Base-by-base conservation (phyloP, 768 basidiomycete genomes). In the Amylocystis lapponica region DNA sequence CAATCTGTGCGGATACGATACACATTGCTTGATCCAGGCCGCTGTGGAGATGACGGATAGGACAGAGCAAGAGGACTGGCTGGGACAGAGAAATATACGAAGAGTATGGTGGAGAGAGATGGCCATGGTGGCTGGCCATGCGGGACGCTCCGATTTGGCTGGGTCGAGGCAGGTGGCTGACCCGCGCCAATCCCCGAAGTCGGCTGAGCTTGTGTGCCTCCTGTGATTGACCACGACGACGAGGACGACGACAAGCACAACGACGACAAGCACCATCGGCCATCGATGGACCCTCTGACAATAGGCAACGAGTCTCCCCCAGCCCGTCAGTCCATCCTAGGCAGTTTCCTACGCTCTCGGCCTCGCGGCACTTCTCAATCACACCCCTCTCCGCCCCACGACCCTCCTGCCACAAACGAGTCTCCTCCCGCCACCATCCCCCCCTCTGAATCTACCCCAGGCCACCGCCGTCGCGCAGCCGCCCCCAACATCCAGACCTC, bases 311-410 rank as follows among this genome's bases (percentile, higher is more conserved):
- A 57, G 43, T 57, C 66, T 29, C 58, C 63, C 29, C 58, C 64
- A 29, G 61, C 72, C 26, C 70, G 83, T 44, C 69, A 77, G 44
- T 80, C 80, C 47, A 85, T 88, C 60, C 72, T 88, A 36, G 79
- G 83, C 46, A 80, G 79, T 39, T 79, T 86, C 61, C 70, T 88
- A 47, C 78, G 84, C 46, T 77, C 76, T 35, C 69, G 84, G 48
- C 83, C 82, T 14, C 72, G 83, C 53, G 83, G 81, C 59, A 67
- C 74, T 34, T 83, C 82, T 25, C 74, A 79, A 61, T 79, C 80
- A 17, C 76, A 79, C 45, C 59, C 57, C 27, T 59, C 48, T 45
- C 66, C 65, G 44, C 58, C 57, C 64, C 65, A 66, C 63, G 63
- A 60, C 57, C 49, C 62, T 56, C 50, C 49, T 44, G 50, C 49